These are phyloP conservation scores for Vanderwaltozyma polyspora DNA, from an alignment of 805 yeast genomes.

Conservation along the genomic window DNA sequence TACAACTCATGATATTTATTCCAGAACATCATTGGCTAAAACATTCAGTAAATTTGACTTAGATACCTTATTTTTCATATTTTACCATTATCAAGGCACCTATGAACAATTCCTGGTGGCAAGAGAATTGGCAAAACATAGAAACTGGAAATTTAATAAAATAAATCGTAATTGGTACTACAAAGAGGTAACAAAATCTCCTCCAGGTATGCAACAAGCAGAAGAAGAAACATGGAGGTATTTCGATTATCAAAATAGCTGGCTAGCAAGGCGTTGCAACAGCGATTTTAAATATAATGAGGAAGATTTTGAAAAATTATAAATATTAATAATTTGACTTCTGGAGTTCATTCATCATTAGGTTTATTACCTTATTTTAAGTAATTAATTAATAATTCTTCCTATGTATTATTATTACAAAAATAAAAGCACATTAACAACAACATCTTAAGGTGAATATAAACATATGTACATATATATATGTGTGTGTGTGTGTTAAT, in stretches of 20 bases:
- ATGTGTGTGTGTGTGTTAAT: too few relatives aligned
- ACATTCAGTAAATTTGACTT: conserved; percentile 62
- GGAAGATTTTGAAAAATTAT: conserved; percentile 38
- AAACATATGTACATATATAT: too few relatives aligned
- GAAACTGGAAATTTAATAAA: conserved; percentile 67
- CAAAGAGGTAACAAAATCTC: conserved; percentile 69
- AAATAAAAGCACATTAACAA: too few relatives aligned
- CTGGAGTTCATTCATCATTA: too few relatives aligned
- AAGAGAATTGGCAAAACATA: conserved; percentile 52
- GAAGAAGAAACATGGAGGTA: conserved; percentile 51
- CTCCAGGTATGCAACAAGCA: conserved; percentile 53
- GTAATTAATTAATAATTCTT: too few relatives aligned
- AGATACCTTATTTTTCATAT: conserved; percentile 84
- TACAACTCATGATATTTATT: conserved; percentile 21
- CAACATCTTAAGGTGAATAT: too few relatives aligned
- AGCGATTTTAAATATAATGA: conserved; percentile 28
- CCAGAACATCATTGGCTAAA: conserved; percentile 39
- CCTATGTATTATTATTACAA: too few relatives aligned
- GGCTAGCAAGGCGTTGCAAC: conserved; percentile 46
- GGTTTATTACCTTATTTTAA: too few relatives aligned
- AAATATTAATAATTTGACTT: background rate
- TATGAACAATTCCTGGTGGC: conserved; percentile 71
- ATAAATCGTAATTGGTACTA: conserved; percentile 36
- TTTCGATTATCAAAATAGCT: conserved; percentile 69
- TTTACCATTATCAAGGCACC: conserved; percentile 68